Evolutionary conservation across 2,329 filamentous ascomycete species (phyloP), one percentile per base, ranked within the genome.

Genomic region (Plectosphaerella plurivora): DNA sequence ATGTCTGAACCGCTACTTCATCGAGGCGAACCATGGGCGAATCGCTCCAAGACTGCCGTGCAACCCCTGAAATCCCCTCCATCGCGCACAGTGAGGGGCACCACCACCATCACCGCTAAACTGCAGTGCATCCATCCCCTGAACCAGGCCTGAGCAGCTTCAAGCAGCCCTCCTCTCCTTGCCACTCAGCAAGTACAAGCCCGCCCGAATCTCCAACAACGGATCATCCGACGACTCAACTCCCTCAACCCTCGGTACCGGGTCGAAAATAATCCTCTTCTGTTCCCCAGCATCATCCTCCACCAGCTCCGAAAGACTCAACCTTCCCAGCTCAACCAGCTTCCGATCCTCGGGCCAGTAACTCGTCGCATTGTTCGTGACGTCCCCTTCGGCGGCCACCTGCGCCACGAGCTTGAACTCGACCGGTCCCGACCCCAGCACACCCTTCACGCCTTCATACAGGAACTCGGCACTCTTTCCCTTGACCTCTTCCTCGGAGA

Each of bases 231-330:
- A 77, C 5, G 72, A 56, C 60, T 79, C 77, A 20, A 83, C 65
- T 0, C 80, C 80, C 18, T 76, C 65, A 2, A 83, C 72, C 50
- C 79, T 68, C 5, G 81, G 79, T 48, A 83, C 72, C 1, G 80
- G 80, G 66, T 84, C 80, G 56, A 80, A 83, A 56, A 84, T 83
- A 41, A 78, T 67, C 33, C 68, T 65, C 66, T 81, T 77, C 66
- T 79, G 73, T 66, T 74, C 65, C 51, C 65, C 66, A 50, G 74
- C 68, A 37, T 70, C 66, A n/a, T 70, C 66, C 20, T 65, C 61
- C 24, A 72, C 61, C 10, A 74, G 53, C 22, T 62, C 60, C 20
- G 77, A 69, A 10, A 83, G 51, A 52, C 59, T 71, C 8, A 83
- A 60, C 1, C 60, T 70, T 1, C 81, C 81, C 51, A 84, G 60